A percentile compares a stretch with the other conserved stretches of the same genome.
Conservation (phyloP, 768 basidiomycete species). For the Galerina sulciceps region DNA sequence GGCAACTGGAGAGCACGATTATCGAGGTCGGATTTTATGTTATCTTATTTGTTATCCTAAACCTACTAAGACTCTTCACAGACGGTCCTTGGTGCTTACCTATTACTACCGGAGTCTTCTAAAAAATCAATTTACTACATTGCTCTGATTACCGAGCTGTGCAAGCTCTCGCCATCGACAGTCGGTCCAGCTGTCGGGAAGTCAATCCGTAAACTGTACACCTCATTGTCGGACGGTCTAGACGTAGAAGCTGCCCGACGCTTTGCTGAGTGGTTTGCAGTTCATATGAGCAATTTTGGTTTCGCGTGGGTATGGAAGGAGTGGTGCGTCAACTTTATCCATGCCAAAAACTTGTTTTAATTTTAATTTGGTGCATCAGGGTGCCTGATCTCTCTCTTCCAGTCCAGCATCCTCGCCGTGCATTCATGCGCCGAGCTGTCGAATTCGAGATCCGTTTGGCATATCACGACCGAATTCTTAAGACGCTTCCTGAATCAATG, state of each 20-base stretch:
- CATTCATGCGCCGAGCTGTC: conserved; percentile 84
- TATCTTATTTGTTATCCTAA: neutral
- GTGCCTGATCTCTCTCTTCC: conserved; percentile 79
- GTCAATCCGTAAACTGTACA: conserved; percentile 87
- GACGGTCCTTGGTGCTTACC: conserved; percentile 74
- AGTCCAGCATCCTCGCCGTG: conserved; percentile 81
- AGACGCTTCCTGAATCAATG: conserved; percentile 86
- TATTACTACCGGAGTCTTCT: conserved; percentile 77
- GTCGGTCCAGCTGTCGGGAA: conserved; percentile 97
- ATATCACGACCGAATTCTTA: conserved; percentile 90
- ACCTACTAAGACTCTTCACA: conserved; percentile 30
- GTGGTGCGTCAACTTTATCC: conserved; percentile 62
- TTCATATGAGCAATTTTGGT: conserved; percentile 97
- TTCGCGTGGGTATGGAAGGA: conserved; percentile 99
- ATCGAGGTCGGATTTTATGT: conserved; percentile 66
- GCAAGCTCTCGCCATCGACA: conserved; percentile 90
- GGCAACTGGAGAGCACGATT: conserved; percentile 88
- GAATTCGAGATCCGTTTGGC: conserved; percentile 91
- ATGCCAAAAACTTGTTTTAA: neutral
- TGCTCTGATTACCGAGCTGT: conserved; percentile 88
- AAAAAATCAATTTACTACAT: conserved; percentile 87
- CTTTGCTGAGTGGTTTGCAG: conserved; percentile 93
- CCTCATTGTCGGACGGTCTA: conserved; percentile 77
- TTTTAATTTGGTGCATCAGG: conserved; percentile 48
- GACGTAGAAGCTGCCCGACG: conserved; percentile 84